These are phyloP conservation scores for Floccularia luteovirens DNA, from an alignment of 768 basidiomycete species.

Conservation along the genomic window DNA sequence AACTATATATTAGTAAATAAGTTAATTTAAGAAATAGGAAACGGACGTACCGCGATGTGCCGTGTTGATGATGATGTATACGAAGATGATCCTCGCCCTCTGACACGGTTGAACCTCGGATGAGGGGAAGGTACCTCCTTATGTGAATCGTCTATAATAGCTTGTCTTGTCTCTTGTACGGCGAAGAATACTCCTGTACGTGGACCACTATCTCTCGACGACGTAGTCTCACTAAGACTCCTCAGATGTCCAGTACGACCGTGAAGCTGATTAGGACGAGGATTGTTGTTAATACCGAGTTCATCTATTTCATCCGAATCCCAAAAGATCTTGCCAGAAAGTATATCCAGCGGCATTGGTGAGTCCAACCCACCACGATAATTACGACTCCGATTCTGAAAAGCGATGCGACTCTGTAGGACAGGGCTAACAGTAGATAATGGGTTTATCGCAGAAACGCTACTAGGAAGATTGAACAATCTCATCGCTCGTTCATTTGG, in stretches of 20 bases:
- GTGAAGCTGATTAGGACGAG: background rate
- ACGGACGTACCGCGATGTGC: conserved; percentile 9
- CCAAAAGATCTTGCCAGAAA: conserved; percentile 54
- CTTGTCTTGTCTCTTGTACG: conserved; percentile 24
- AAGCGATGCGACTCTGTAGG: conserved; percentile 23
- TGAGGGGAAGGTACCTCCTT: conserved; percentile 44
- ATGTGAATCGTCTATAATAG: conserved; percentile 36
- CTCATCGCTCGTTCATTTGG: conserved; percentile 73
- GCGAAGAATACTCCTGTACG: conserved; percentile 33
- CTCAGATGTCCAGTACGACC: background rate
- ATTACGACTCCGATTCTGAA: conserved; percentile 5
- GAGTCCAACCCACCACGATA: conserved; percentile 5
- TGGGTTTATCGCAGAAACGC: conserved; percentile 63
- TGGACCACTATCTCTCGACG: conserved; percentile 16
- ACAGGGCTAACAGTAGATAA: conserved; percentile 60
- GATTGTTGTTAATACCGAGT: conserved; percentile 1
- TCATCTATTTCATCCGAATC: conserved; percentile 36
- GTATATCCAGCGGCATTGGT: conserved; percentile 63
- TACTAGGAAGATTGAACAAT: conserved; percentile 59
- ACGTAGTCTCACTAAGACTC: background rate
- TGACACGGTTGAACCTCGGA: conserved; percentile 29
- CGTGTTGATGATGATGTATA: conserved; percentile 2
- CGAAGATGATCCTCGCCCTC: conserved; percentile 9
- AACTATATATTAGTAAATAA: conserved; percentile 7
- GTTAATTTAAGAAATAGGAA: conserved; percentile 4